phyloP scores from a whole-genome alignment of 805 yeast species.

The Candida manassasensis region DNA sequence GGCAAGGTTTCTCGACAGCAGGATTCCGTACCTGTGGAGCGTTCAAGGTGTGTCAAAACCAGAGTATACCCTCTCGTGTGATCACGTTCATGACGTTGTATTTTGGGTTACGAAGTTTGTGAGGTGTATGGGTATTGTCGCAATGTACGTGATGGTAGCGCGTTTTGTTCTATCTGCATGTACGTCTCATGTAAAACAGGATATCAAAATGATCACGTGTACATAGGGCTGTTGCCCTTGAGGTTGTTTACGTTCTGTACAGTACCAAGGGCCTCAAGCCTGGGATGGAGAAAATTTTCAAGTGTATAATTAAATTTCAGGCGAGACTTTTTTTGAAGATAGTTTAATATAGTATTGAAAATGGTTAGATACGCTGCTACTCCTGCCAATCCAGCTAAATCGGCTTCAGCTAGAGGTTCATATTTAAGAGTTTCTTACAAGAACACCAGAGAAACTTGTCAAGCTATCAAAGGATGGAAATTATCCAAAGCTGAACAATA shows the following conservation, averaged over 20 bases:
- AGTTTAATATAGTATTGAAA: constrained; percentile 19
- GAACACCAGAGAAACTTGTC: constrained; percentile 99
- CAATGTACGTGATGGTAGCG: no score
- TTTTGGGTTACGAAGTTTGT: no score
- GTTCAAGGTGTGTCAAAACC: no score
- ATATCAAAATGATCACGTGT: background rate
- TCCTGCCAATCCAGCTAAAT: constrained; percentile 98
- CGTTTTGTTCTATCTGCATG: no score
- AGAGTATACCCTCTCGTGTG: no score
- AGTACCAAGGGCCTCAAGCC: background rate
- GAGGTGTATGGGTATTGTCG: no score
- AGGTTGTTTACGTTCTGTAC: background rate
- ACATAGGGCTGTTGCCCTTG: background rate
- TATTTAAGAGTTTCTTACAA: constrained; percentile 99
- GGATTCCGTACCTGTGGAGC: no score
- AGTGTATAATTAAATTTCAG: constrained; percentile 2
- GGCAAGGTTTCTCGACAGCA: no score
- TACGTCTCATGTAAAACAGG: no score
- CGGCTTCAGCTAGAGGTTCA: constrained; percentile 99
- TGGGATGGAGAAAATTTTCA: constrained; percentile 5
- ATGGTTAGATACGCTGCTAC: constrained; percentile 99
- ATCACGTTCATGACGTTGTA: no score
- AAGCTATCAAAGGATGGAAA: constrained; percentile 98
- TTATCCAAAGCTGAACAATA: constrained; percentile 92
- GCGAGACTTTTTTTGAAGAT: background rate